Evolutionary conservation across 306 rosid species (phyloP).

Genomic region (Pachyrhizus erosus): DNA sequence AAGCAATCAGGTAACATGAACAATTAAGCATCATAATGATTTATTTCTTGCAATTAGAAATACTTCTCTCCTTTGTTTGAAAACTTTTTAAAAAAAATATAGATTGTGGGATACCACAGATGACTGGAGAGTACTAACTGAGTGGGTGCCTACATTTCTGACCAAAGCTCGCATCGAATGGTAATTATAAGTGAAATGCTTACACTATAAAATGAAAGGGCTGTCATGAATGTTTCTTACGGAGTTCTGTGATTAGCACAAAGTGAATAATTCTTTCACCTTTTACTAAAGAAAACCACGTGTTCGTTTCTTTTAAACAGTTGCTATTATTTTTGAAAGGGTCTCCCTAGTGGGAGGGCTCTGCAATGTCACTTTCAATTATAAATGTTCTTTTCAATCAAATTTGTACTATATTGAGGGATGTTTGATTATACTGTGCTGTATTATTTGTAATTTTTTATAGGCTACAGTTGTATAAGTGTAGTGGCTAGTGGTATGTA

Average conservation of each 20-base stretch:
- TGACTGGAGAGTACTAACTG: neutral
- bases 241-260: neutral
- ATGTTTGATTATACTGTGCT: neutral
- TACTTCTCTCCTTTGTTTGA: neutral
- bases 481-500: neutral
- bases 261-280: neutral
- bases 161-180: neutral
- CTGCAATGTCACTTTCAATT: neutral
- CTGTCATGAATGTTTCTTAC: neutral
- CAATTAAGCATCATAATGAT: neutral
- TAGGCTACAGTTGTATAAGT: neutral
- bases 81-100: neutral
- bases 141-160: neutral
- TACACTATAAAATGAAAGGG: neutral
- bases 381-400: neutral
- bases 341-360: neutral
- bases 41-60: neutral
- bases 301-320: neutral
- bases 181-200: neutral
- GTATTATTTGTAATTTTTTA: neutral
- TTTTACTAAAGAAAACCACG: neutral
- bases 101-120: neutral
- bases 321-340: too few species aligned
- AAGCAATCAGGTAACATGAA: constrained; percentile 60
- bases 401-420: neutral